A percentile compares a stretch with the other conserved stretches of the same genome.
phyloP scores from a whole-genome alignment of 176 grass and related monocot genomes.

The Bromus sterilis region DNA sequence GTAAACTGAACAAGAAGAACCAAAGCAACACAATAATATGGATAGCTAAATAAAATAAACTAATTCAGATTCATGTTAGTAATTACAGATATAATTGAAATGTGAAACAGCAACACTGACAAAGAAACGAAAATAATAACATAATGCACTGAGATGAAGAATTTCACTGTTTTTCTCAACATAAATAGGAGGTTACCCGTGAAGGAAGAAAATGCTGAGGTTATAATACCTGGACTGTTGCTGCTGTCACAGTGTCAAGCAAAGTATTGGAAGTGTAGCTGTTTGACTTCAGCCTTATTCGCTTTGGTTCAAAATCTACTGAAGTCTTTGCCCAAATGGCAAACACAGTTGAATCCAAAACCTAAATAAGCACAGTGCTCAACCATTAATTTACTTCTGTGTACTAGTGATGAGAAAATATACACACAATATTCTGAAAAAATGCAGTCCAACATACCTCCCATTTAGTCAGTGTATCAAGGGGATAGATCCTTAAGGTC shows the following conservation, averaged over 20 bases:
- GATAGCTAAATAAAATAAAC: background rate
- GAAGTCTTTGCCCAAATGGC: conserved; percentile 92
- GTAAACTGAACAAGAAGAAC: background rate
- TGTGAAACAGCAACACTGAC: background rate
- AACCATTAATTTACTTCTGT: background rate
- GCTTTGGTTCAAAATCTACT: conserved; percentile 67
- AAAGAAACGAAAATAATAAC: background rate
- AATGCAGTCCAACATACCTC: conserved; percentile 42
- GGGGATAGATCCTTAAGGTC: conserved; percentile 74
- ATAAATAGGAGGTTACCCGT: background rate
- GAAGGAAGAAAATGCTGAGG: background rate
- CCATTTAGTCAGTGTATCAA: conserved; percentile 84
- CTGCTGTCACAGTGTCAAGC: conserved; percentile 90
- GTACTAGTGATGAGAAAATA: background rate
- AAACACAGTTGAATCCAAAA: conserved; percentile 81
- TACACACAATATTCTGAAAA: background rate
- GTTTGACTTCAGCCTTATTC: conserved; percentile 90
- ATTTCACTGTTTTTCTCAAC: background rate
- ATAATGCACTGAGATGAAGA: background rate
- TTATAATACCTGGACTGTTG: conserved; percentile 73
- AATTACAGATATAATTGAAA: background rate
- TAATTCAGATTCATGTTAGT: background rate
- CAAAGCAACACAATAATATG: background rate
- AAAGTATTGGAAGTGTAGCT: conserved; percentile 82
- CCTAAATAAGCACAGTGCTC: conserved; percentile 31